Percentiles rank a stretch among this genome's conserved stretches.
phyloP scores from a whole-genome alignment of 176 grass and related monocot genomes.

The Tillandsia fasciculata region DNA sequence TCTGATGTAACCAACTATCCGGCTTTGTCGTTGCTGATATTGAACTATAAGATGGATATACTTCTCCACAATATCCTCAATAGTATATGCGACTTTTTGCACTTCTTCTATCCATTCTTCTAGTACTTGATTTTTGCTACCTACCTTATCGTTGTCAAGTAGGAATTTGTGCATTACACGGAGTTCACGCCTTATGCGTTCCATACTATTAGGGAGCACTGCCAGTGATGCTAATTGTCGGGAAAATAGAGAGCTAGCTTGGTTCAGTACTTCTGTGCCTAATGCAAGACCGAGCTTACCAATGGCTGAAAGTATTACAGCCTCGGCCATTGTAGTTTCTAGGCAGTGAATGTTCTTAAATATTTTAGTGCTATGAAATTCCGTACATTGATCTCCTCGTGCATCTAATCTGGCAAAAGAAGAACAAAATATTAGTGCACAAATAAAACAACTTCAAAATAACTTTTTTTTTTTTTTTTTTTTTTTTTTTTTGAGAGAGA shows the following conservation, averaged over 20 bases:
- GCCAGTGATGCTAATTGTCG: neutral
- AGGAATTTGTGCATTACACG: slow-evolving; percentile 25
- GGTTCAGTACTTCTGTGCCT: slow-evolving; percentile 12
- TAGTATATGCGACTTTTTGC: slow-evolving; percentile 19
- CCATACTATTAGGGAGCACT: slow-evolving; percentile 17
- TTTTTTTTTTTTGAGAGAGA: no score
- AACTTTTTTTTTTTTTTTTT: no score
- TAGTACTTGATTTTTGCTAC: neutral
- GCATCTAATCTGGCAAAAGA: no score
- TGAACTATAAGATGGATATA: slow-evolving; percentile 13
- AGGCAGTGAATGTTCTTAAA: no score
- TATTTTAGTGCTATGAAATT: no score
- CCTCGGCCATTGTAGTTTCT: slow-evolving; percentile 19
- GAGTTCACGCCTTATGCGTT: slow-evolving; percentile 21
- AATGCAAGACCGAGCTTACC: slow-evolving; percentile 22
- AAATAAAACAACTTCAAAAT: no score
- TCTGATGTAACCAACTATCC: slow-evolving; percentile 1
- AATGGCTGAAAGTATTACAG: slow-evolving; percentile 17
- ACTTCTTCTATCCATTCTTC: slow-evolving; percentile 26
- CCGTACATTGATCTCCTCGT: no score
- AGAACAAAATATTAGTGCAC: no score
- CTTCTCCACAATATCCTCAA: slow-evolving; percentile 30
- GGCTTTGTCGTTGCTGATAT: neutral
- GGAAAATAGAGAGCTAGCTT: slow-evolving; percentile 8
- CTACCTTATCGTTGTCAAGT: neutral